These are phyloP conservation scores for Erysimum cheiranthoides DNA, from an alignment of 345 rosid species.

Conservation along the genomic window DNA sequence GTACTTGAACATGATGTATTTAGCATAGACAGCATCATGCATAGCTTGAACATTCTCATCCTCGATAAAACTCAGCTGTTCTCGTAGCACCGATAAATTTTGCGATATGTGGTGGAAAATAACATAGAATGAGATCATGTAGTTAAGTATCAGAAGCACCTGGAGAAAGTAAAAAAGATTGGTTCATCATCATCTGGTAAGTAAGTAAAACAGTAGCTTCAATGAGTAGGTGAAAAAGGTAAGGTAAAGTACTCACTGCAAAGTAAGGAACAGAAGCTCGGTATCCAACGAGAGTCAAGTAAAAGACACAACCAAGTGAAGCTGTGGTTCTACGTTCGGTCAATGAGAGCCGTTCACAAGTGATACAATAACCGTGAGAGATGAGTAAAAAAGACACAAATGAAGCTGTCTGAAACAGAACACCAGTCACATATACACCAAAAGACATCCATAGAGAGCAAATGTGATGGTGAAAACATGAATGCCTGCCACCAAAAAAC, in stretches of 20 bases:
- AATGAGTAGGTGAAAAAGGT: background rate
- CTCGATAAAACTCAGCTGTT: constrained; percentile 74
- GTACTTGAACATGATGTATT: constrained; percentile 90
- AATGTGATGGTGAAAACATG: constrained; percentile 77
- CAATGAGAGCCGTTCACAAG: constrained; percentile 80
- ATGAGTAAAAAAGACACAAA: constrained; percentile 88
- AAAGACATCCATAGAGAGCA: constrained; percentile 98
- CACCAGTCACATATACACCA: constrained; percentile 92
- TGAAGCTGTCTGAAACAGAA: constrained; percentile 90
- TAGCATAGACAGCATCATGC: constrained; percentile 79
- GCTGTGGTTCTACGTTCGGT: constrained; percentile 83
- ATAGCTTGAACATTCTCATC: constrained; percentile 84
- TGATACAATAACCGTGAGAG: constrained; percentile 93
- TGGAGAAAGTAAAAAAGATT: constrained; percentile 41
- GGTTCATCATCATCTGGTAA: constrained; percentile 20
- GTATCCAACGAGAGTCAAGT: constrained; percentile 91
- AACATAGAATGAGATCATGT: constrained; percentile 75
- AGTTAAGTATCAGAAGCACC: constrained; percentile 85
- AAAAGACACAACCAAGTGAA: constrained; percentile 81
- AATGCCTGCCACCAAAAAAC: constrained; percentile 63
- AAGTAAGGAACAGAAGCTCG: constrained; percentile 93
- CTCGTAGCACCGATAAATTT: constrained; percentile 67
- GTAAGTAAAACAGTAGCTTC: constrained; percentile 2
- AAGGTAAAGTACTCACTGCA: constrained; percentile 57
- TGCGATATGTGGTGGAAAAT: constrained; percentile 85